Evolutionary conservation across 2,329 filamentous ascomycete genomes (phyloP), one percentile per base, ranked within the genome.

Genomic region (Fonsecaea multimorphosa): DNA sequence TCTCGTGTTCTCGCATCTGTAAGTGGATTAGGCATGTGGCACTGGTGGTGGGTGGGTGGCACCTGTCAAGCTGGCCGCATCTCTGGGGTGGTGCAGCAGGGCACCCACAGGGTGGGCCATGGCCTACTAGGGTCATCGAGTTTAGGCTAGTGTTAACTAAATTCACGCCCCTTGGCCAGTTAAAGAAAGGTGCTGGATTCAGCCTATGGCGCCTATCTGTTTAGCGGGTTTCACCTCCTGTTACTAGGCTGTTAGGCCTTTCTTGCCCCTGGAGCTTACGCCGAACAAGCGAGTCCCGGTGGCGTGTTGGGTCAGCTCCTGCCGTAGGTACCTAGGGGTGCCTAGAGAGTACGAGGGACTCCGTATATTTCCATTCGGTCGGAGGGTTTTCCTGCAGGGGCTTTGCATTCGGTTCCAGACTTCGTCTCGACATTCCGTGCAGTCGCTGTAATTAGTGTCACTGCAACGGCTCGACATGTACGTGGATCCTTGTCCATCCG

Each of bases 161-260:
- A 24, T 9, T n/a, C 44, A 5, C 44, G 5, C 7, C 8, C 4
- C 22, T 46, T 49, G 56, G 49, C 56, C 56, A 49, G 56, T 59
- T 44, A 46, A 31, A 59, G 34, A 7, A 31, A 46, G 56, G 34
- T n/a, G 19, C n/a, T 9, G n/a, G 19, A 24, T 24, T 49, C 24
- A 49, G 44, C 44, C 44, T 49, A 24, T 19, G 19, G 19, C 3
- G 44, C 44, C 44, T 24, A 44, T 31, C 29, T 2, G 14, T 59
- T 49, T 59, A 59, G 56, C 34, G 11, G 56, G 56, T 59, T 59
- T 59, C 56, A 59, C 4, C 34, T 36, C n/a, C n/a, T n/a, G n/a
- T n/a, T n/a, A n/a, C n/a, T n/a, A n/a, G n/a, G n/a, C n/a, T 27
- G 19, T 32, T 59, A 51, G 56, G 56, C 22, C 38, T 46, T 27